Conservation (phyloP, 805 yeast species). For the Ogataea naganishii region DNA sequence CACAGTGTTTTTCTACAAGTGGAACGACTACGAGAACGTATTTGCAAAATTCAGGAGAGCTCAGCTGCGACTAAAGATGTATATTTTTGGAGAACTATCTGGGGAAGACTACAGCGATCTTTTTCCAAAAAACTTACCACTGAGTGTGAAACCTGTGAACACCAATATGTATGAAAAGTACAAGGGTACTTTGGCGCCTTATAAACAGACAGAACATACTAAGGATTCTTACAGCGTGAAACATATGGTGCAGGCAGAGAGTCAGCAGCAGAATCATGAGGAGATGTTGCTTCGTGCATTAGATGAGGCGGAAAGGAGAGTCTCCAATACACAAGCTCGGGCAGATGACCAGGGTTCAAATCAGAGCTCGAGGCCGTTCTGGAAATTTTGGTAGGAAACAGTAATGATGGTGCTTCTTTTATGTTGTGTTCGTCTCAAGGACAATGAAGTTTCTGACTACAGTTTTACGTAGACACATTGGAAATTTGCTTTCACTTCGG, state of each 20-base stretch:
- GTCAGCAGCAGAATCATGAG: constrained; percentile 60
- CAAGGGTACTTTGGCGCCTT: constrained; percentile 18
- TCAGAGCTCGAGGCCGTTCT: constrained; percentile 10
- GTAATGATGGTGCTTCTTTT: too few species aligned
- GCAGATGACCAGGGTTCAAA: constrained; percentile 3
- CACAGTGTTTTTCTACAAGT: constrained; percentile 64
- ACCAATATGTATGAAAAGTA: constrained; percentile 29
- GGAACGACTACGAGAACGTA: constrained; percentile 79
- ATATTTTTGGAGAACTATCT: constrained; percentile 41
- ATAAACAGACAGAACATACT: constrained; percentile 30
- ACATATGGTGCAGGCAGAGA: constrained; percentile 69
- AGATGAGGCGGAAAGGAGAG: constrained; percentile 31
- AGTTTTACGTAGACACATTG: too few species aligned
- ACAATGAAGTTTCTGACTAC: too few species aligned
- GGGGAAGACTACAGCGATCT: constrained; percentile 60
- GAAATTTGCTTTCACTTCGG: too few species aligned
- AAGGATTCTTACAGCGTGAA: constrained; percentile 53
- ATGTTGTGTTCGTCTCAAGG: too few species aligned
- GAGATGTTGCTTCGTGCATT: constrained; percentile 40
- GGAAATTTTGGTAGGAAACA: constrained; percentile 24
- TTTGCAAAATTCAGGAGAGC: constrained; percentile 59
- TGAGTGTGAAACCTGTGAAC: constrained; percentile 29
- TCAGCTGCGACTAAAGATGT: constrained; percentile 48
- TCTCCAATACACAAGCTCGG: constrained; percentile 11
- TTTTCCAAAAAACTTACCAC: constrained; percentile 31